Evolutionary conservation across 106 monocot genomes (phyloP), one percentile per base, ranked within the genome.

Genomic region (Iris macrosiphon): DNA sequence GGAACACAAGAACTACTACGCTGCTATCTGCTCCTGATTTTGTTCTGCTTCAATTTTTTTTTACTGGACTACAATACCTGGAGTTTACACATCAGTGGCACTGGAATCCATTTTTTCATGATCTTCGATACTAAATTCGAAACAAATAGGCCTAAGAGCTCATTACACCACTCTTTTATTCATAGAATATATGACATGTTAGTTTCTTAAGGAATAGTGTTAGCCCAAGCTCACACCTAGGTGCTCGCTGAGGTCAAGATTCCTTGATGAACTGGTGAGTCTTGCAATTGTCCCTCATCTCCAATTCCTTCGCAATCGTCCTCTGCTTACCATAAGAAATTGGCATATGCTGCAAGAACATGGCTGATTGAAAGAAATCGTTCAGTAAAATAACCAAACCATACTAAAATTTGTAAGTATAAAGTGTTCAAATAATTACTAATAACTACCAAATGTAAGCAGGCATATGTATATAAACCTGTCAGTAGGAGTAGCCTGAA

Each of bases 311-410:
- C 33, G 28, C 33, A 49, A 12, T 40, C 67, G 4, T 76, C 70
- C 6, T 66, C 65, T 27, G 61, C 52, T 22, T 86, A 76, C 85
- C 85, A 86, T n/a, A 86, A 44, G 45, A 81, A 86, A 30, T 59
- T 55, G 10, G 86, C 77, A 22, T 81, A 77, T 7, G 76, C 81
- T 9, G 69, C 81, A 40, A 70, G 77, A 63, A 86, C 77, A 64
- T 65, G 55, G 58, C 86, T 85, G 72, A 15, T 22, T 18, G 42
- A 45, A 56, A 18, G 34, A 20, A 17, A 55, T 6, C 4, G 4
- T 28, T 50, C 26, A 50, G 26, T 30, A n/a, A 50, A 13, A 50
- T n/a, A 2, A n/a, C 50, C 9, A 8, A 13, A 50, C 1, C n/a
- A n/a, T n/a, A n/a, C n/a, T 15, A 7, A 31, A 59, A 45, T 11